Conservation (phyloP, 106 monocot species). For the Amphibolis antarctica region DNA sequence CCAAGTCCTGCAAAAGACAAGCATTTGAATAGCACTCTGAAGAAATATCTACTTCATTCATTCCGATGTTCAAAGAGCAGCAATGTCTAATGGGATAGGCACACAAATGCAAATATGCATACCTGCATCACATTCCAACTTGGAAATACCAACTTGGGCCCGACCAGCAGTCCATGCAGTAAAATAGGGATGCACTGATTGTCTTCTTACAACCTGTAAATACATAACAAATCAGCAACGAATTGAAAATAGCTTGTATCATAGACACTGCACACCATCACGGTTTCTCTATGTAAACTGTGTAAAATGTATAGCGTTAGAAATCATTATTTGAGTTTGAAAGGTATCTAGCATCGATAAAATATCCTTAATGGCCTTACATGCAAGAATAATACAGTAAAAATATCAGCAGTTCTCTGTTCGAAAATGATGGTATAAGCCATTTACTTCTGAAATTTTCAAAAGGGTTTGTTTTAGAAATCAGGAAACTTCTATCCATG, state of each 20-base stretch:
- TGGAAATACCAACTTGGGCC: slow-evolving; percentile 14
- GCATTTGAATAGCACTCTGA: neutral
- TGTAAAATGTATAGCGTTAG: too few species aligned
- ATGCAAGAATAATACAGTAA: too few species aligned
- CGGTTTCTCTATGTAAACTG: too few species aligned
- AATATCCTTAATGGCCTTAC: too few species aligned
- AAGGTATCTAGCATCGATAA: too few species aligned
- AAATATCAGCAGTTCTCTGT: too few species aligned
- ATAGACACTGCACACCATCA: neutral
- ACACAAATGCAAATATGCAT: slow-evolving; percentile 6
- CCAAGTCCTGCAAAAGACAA: slow-evolving; percentile 26
- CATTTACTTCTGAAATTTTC: too few species aligned
- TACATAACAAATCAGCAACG: neutral
- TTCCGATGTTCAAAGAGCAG: neutral
- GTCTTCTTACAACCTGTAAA: slow-evolving; percentile 34
- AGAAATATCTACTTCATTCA: neutral
- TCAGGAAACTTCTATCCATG: too few species aligned
- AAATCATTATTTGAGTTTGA: too few species aligned
- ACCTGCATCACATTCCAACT: slow-evolving; percentile 23
- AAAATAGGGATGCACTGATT: slow-evolving; percentile 22
- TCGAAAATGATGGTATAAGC: too few species aligned
- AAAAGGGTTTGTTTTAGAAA: too few species aligned
- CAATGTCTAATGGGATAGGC: neutral
- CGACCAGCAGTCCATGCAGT: slow-evolving; percentile 18
- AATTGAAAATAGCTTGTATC: neutral